Conservation (phyloP, 2,329 filamentous ascomycete species). For the Aspergillus proliferans region DNA sequence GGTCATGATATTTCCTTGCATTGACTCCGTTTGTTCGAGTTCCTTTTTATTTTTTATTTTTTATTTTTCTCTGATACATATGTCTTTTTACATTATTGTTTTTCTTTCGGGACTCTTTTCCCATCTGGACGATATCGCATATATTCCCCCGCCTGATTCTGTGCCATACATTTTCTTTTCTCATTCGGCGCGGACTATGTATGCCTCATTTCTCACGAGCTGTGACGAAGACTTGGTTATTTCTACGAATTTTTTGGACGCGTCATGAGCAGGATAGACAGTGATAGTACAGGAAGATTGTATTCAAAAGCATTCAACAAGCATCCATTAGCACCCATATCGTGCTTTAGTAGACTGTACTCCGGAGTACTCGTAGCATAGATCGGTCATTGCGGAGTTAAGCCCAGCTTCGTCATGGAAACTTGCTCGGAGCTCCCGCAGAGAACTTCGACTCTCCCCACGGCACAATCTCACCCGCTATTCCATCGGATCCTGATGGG, state of each 20-base stretch:
- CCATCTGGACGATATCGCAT: slow-evolving; percentile 23
- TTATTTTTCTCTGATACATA: neutral
- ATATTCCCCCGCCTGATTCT: slow-evolving; percentile 13
- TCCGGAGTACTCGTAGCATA: neutral
- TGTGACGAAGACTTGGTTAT: neutral
- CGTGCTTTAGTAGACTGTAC: too few species aligned
- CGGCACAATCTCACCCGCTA: neutral
- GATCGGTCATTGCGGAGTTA: neutral
- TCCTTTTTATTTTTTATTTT: slow-evolving; percentile 11
- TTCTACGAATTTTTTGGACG: neutral
- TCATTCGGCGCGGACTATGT: slow-evolving; percentile 3
- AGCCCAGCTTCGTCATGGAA: neutral
- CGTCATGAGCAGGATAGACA: neutral
- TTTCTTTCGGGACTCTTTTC: slow-evolving; percentile 5
- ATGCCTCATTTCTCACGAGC: neutral
- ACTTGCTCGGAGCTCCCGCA: neutral
- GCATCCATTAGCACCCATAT: neutral
- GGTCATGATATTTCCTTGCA: slow-evolving; percentile 46
- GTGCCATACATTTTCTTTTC: slow-evolving; percentile 6
- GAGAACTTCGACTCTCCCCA: neutral
- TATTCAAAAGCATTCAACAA: neutral
- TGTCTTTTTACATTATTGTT: neutral
- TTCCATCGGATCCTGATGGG: neutral
- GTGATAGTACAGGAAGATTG: neutral
- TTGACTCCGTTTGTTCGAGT: slow-evolving; percentile 12